Percentiles rank a stretch among this genome's conserved stretches.
phyloP scores from a whole-genome alignment of 805 yeast genomes.

The Schizosaccharomyces pombe region DNA sequence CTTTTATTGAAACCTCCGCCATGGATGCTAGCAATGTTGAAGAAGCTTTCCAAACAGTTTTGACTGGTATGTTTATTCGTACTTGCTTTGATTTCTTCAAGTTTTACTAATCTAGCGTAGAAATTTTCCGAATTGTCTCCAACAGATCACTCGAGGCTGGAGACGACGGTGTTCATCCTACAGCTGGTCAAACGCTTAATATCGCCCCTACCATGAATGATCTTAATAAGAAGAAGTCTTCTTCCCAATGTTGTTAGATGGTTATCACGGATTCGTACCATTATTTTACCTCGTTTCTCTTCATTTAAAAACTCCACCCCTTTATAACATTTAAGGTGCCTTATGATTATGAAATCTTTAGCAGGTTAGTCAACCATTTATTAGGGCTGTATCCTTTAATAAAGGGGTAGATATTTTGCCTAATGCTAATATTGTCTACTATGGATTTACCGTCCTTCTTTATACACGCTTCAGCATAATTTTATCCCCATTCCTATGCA shows the following conservation, averaged over 20 bases:
- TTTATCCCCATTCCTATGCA: no score
- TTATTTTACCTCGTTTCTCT: no score
- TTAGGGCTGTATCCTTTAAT: no score
- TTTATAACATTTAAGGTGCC: no score
- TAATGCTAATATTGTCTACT: no score
- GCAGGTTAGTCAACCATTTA: no score
- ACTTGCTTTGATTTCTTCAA: not conserved
- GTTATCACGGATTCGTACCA: not conserved
- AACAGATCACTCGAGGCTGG: conserved; percentile 79
- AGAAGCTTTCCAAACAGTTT: conserved; percentile 73
- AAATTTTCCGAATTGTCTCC: conserved; percentile 82
- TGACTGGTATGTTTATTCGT: conserved; percentile 21
- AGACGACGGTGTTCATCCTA: conserved; percentile 40
- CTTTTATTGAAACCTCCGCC: conserved; percentile 92
- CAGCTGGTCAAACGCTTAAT: conserved; percentile 74
- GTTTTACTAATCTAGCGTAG: conserved; percentile 13
- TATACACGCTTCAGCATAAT: no score
- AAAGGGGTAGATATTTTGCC: no score
- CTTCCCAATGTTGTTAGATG: conserved; percentile 40
- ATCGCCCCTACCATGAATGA: conserved; percentile 85
- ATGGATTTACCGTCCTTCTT: no score
- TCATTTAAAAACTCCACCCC: no score
- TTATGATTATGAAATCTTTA: no score
- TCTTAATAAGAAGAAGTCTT: conserved; percentile 25
- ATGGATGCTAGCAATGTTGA: conserved; percentile 87